Percentiles rank a stretch among this genome's conserved stretches.
Conservation (phyloP, 352 stramenopile species). For the Hyaloperonospora brassicae region DNA sequence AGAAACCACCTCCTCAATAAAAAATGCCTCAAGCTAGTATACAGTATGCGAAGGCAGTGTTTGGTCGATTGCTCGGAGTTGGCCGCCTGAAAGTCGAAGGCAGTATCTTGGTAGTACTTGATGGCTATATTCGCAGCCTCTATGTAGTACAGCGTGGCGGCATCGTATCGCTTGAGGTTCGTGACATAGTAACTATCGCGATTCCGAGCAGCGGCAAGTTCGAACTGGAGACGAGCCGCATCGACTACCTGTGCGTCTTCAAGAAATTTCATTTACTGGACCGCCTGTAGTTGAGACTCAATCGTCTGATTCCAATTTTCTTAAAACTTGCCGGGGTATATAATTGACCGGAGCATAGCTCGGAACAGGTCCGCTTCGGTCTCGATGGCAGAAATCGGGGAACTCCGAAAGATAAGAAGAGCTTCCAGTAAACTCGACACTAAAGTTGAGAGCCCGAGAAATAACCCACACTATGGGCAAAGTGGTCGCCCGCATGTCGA, state of each 20-base stretch:
- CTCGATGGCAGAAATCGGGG: background rate
- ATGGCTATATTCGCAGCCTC: background rate
- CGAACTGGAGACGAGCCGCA: background rate
- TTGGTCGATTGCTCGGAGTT: background rate
- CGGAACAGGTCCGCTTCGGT: too few species aligned
- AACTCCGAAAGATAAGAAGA: background rate
- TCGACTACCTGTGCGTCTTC: background rate
- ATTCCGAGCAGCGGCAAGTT: background rate
- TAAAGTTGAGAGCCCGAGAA: background rate
- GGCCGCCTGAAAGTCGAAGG: slow-evolving; percentile 1
- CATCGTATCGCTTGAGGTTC: background rate
- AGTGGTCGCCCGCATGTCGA: background rate
- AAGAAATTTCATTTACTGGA: background rate
- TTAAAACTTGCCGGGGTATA: too few species aligned
- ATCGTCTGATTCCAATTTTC: too few species aligned
- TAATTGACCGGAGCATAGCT: too few species aligned
- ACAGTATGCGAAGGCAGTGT: background rate
- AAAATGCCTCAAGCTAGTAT: background rate
- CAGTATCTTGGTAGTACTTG: slow-evolving; percentile 1
- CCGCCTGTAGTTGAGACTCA: too few species aligned
- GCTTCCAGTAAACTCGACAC: background rate
- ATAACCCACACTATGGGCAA: background rate
- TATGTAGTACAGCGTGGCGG: background rate
- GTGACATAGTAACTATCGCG: background rate
- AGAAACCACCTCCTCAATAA: slow-evolving; percentile 1